These are phyloP conservation scores for Fusarium sp. DNA, from an alignment of 2,329 filamentous ascomycete genomes.

Conservation along the genomic window DNA sequence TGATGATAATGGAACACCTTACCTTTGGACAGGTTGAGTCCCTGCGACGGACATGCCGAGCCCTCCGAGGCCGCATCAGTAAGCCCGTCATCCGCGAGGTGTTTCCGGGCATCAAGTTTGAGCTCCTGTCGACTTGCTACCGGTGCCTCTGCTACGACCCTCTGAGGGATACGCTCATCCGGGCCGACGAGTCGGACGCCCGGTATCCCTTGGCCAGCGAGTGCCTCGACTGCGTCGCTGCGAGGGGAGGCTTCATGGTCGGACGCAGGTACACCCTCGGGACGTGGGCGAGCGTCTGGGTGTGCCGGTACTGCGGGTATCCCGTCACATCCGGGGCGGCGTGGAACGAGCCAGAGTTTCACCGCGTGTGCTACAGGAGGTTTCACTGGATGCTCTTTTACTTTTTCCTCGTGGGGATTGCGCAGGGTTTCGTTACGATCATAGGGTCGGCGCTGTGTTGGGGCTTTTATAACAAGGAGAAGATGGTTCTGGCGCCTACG, in stretches of 20 bases:
- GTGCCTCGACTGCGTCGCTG: conserved; percentile 55
- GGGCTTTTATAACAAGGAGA: conserved; percentile 49
- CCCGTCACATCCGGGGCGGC: conserved; percentile 49
- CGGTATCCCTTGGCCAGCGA: conserved; percentile 54
- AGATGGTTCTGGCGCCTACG: conserved; percentile 49
- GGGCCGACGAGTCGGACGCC: conserved; percentile 44
- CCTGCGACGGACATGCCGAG: conserved; percentile 55
- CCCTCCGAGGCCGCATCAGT: conserved; percentile 51
- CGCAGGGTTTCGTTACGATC: conserved; percentile 53
- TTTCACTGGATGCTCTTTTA: conserved; percentile 53
- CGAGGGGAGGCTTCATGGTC: conserved; percentile 50
- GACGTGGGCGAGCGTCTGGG: conserved; percentile 49
- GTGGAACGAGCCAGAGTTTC: conserved; percentile 55
- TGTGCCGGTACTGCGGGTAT: conserved; percentile 60
- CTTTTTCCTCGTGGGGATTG: conserved; percentile 53
- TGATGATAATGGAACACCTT: conserved; percentile 55
- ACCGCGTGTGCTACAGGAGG: conserved; percentile 52
- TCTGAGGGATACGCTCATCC: conserved; percentile 48
- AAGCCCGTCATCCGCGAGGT: conserved; percentile 51
- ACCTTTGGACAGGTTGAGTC: conserved; percentile 58
- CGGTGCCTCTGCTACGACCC: conserved; percentile 53
- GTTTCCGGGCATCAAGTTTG: conserved; percentile 49
- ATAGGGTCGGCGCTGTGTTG: conserved; percentile 53
- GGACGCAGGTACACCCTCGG: conserved; percentile 54
- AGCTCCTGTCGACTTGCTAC: conserved; percentile 55